Evolutionary conservation across 306 rosid species (phyloP), one percentile per base, ranked within the genome.

Genomic region (Cicer judaicum): DNA sequence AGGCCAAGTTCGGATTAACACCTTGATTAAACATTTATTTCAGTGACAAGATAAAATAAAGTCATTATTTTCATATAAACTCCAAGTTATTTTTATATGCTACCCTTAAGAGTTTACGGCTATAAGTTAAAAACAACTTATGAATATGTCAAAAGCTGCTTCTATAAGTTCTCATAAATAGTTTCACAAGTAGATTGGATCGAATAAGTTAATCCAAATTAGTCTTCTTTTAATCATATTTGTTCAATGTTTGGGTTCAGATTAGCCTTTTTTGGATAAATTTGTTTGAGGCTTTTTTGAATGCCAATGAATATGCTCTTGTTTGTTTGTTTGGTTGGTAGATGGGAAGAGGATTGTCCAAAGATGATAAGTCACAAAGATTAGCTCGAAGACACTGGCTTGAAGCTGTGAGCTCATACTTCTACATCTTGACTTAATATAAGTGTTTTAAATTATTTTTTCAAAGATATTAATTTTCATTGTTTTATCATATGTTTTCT

Each of bases 351-450:
- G 96, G 93, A 6, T 80, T 91, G 80, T 89, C 92, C 54, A 91
- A 88, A 85, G 84, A 85, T 80, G 96, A 88, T 41, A 91, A 79
- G 80, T 89, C 92, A 0, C 92, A 88, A 75, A 87, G 85, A 72
- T 87, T 93, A 68, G 92, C 93, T 50, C 78, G 86, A 42, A 83
- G 90, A 68, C 97, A 93, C 70, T 93, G 97, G 96, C 98, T 93
- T 78, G 96, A 93, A 82, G 96, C 98, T 57, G 98, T 93, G 87
- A 89, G 93, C 44, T 65, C 69, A 44, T 41, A 24, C 7, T 0
- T 71, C 53, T 49, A 60, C 19, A 67, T 69, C 42, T 73, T 71
- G 60, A 74, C 47, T 41, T 46, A 13, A 29, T 12, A 40, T 41
- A 5, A 69, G 63, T 29, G 6, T 50, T 62, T 65, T 36, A 61